Evolutionary conservation across 116 monocot species (phyloP).

Genomic region (Thalassia testudinum): DNA sequence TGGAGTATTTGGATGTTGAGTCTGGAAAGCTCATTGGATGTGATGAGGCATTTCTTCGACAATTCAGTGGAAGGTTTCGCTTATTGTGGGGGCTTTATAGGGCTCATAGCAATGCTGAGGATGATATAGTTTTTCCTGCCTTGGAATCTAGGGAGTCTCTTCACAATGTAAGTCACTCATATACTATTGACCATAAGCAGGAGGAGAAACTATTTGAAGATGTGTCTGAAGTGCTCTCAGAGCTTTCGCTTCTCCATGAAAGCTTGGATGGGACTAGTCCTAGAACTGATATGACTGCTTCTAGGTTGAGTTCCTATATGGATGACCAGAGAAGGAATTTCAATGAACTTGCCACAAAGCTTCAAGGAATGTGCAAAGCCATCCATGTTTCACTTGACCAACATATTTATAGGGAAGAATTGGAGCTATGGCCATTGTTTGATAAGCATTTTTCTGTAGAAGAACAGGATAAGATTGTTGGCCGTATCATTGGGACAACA

Average conservation of each 20-base stretch:
- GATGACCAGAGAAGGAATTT: conserved; percentile 21
- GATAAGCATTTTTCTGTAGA: conserved; percentile 95
- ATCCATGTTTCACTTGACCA: conserved; percentile 86
- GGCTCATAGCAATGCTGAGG: conserved; percentile 99
- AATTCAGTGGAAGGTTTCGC: conserved; percentile 94
- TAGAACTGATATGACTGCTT: conserved; percentile 7
- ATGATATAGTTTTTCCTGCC: conserved; percentile 99
- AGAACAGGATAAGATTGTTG: conserved; percentile 98
- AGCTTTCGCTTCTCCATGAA: conserved; percentile 56
- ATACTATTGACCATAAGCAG: conserved; percentile 96
- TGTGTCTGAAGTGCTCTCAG: conserved; percentile 66
- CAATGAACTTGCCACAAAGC: conserved; percentile 85
- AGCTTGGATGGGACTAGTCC: conserved; percentile 5
- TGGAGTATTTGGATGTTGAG: conserved; percentile 94
- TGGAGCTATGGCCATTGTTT: conserved; percentile 98
- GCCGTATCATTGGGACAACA: conserved; percentile 95
- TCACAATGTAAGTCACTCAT: conserved; percentile 98
- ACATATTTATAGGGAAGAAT: conserved; percentile 87
- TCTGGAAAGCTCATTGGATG: conserved; percentile 83
- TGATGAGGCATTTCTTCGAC: conserved; percentile 56
- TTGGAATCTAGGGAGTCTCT: conserved; percentile 95
- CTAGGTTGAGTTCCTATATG: conserved; percentile 6
- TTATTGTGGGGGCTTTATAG: conserved; percentile 87
- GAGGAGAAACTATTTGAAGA: conserved; percentile 91
- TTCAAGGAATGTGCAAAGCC: conserved; percentile 98